A percentile compares a stretch with the other conserved stretches of the same genome.
phyloP scores from a whole-genome alignment of 1,284 basidiomycete genomes.

The Cryptococcus maquisensis region DNA sequence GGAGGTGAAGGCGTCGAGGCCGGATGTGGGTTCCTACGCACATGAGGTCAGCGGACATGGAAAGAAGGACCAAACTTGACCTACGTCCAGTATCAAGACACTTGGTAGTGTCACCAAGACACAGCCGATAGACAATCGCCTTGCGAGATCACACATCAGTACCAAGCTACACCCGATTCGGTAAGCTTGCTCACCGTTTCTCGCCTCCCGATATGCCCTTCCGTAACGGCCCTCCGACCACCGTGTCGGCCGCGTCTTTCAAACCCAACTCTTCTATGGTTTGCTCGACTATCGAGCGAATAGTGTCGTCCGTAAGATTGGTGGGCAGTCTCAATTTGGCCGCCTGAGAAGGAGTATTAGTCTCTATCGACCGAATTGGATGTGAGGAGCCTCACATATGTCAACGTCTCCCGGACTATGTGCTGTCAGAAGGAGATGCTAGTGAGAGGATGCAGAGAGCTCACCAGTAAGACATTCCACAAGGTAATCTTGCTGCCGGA shows the following conservation, averaged over 20 bases:
- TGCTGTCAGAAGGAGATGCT: background rate
- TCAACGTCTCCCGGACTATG: conserved; percentile 54
- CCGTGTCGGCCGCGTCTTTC: conserved; percentile 53
- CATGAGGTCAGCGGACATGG: background rate
- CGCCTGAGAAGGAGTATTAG: conserved; percentile 28
- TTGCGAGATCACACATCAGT: background rate
- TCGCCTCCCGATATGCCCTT: conserved; percentile 79
- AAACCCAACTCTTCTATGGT: conserved; percentile 56
- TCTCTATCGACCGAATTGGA: background rate
- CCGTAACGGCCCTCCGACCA: conserved; percentile 53
- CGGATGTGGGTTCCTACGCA: conserved; percentile 38
- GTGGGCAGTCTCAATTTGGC: conserved; percentile 54
- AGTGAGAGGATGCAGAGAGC: conserved; percentile 2
- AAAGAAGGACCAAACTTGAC: conserved; percentile 31
- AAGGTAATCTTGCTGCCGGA: conserved; percentile 47
- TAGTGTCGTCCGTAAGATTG: conserved; percentile 39
- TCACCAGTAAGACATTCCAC: conserved; percentile 47
- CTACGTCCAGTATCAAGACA: conserved; percentile 69
- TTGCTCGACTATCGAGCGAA: conserved; percentile 52
- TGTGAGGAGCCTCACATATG: conserved; percentile 30
- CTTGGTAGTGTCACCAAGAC: conserved; percentile 76
- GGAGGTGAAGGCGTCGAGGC: conserved; percentile 54
- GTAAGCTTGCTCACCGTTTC: conserved; percentile 55
- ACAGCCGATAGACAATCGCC: conserved; percentile 73
- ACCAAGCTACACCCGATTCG: background rate